Evolutionary conservation across 2,329 filamentous ascomycete genomes (phyloP), one percentile per base, ranked within the genome.

Genomic region (Penicillium palitans): DNA sequence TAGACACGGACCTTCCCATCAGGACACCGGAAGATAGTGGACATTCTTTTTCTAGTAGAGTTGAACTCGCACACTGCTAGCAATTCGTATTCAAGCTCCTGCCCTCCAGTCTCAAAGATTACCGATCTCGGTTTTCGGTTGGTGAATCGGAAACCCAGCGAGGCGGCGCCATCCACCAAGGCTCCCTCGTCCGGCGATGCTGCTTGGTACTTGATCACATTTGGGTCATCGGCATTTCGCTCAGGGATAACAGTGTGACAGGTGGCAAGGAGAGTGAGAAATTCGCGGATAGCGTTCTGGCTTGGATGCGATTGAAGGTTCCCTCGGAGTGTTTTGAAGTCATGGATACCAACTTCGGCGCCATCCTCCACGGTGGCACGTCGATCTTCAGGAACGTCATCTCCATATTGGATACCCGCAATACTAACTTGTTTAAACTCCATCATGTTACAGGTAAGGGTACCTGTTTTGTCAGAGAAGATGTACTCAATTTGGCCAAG

Each of bases 51-150:
- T 68, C 95, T 84, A 9, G 92, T 95, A 1, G 95, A 98, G 78
- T 99, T 99, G 82, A 99, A 99, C 75, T 99, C 95, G 74, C 93
- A 97, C n/a, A 99, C 93, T 2, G 93, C 93, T 58, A 99, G 79
- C 40, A 99, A 82, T 73, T 97, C 91, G 72, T 95, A 99, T 73
- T 97, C 90, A 44, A 84, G 81, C 64, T 91, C 84, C 66, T 84
- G 79, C 1, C 90, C 92, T 40, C 84, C 84, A 1, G 89, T 88
- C 56, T 89, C 84, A 66, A 98, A 93, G 41, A 93, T 89, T 31
- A 99, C 95, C 6, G 91, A 86, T 58, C 87, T 87, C 31, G 95
- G 96, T 78, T 95, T 96, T 68, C 96, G 87, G 52, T 95, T 93
- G 51, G 89, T 87, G 73, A 99, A 99, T 57, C 85, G 88, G 80